phyloP scores from a whole-genome alignment of 2,329 filamentous ascomycete species.

The Penicillium olsonii region DNA sequence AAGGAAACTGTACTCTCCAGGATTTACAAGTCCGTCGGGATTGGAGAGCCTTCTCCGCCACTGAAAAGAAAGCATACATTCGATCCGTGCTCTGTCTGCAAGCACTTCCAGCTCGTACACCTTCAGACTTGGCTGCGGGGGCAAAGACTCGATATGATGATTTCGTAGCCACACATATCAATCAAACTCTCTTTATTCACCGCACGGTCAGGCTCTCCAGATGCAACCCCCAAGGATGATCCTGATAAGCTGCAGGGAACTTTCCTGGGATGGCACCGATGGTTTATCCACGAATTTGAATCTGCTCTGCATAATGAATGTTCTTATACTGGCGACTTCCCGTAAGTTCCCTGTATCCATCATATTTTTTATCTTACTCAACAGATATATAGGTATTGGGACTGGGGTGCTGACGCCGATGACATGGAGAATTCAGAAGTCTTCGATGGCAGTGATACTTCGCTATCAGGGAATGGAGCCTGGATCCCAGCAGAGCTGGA shows the following conservation, averaged over 20 bases:
- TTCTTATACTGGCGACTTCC: conserved; percentile 35
- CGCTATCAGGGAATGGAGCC: conserved; percentile 48
- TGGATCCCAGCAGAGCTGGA: conserved; percentile 28
- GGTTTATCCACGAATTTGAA: conserved; percentile 32
- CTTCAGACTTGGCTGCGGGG: conserved; percentile 39
- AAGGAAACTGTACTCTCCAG: conserved; percentile 3
- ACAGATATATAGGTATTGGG: conserved; percentile 38
- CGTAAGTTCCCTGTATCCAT: conserved; percentile 3
- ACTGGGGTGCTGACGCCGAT: conserved; percentile 44
- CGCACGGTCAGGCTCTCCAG: conserved; percentile 17
- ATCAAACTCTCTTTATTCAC: conserved; percentile 49
- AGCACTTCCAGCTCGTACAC: conserved; percentile 37
- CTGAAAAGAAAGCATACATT: conserved; percentile 43
- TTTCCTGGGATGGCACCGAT: conserved; percentile 36
- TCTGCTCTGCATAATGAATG: conserved; percentile 33
- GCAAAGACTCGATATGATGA: conserved; percentile 51
- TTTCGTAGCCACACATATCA: conserved; percentile 51
- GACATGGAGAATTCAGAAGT: conserved; percentile 45
- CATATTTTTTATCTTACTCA: neutral
- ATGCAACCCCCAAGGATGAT: conserved; percentile 19
- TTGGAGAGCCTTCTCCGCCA: conserved; percentile 30
- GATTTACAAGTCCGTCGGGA: conserved; percentile 18
- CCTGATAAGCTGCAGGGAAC: conserved; percentile 13
- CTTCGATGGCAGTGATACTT: conserved; percentile 50
- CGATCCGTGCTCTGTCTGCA: conserved; percentile 49